Evolutionary conservation across 345 rosid species (phyloP).

Genomic region (Theobroma cacao): DNA sequence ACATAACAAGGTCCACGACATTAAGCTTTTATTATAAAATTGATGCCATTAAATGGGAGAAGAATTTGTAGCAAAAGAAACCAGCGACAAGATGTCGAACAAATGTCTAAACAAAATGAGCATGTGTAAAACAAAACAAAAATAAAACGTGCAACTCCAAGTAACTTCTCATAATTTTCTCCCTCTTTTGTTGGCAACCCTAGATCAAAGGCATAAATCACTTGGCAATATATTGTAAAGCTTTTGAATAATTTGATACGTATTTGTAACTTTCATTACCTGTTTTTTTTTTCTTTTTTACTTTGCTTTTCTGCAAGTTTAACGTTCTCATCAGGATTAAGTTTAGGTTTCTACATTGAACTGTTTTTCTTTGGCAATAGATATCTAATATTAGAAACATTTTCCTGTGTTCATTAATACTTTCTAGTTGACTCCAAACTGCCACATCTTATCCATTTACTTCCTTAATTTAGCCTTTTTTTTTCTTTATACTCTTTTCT

Average conservation of each 20-base stretch:
- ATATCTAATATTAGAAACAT: too few relatives aligned
- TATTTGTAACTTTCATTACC: too few relatives aligned
- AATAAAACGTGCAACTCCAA: background rate
- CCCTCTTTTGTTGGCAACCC: background rate
- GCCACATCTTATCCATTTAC: too few relatives aligned
- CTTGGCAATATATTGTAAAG: background rate
- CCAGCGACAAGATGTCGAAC: background rate
- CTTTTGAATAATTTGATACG: background rate
- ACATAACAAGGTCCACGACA: conserved; percentile 16
- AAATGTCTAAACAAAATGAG: background rate
- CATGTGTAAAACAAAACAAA: background rate
- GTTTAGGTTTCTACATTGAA: too few relatives aligned
- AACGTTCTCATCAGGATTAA: too few relatives aligned
- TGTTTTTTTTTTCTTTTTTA: too few relatives aligned
- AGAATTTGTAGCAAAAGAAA: conserved; percentile 11
- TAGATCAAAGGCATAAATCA: background rate
- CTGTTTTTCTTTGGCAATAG: too few relatives aligned
- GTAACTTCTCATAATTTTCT: background rate
- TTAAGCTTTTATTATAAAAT: conserved; percentile 5
- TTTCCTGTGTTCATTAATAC: too few relatives aligned
- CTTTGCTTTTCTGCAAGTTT: too few relatives aligned
- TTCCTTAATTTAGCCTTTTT: too few relatives aligned
- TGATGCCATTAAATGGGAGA: background rate
- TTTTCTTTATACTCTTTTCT: too few relatives aligned
- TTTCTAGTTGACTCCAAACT: too few relatives aligned